Percentiles rank a stretch among this genome's conserved stretches.
These are phyloP conservation scores for Ogataea degrootiae DNA, from an alignment of 805 yeast genomes.

Conservation along the genomic window DNA sequence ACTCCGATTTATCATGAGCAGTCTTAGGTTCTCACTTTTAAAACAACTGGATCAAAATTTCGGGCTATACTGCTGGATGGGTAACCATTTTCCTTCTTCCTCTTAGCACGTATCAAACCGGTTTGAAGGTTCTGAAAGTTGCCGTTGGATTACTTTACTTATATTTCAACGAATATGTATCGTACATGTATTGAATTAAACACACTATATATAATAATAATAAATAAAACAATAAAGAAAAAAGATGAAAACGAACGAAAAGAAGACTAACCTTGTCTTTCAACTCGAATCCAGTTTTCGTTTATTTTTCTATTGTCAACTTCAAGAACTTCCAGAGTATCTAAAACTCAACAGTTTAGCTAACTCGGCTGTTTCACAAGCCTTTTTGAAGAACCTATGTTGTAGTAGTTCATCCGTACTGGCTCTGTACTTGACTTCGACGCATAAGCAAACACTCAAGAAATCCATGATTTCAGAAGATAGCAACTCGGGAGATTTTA, in stretches of 20 bases:
- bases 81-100: too few species aligned
- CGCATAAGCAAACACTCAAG: slow-evolving; percentile 86
- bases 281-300: not conserved
- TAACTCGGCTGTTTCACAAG: slow-evolving; percentile 57
- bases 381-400: slow-evolving; percentile 65
- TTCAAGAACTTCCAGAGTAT: slow-evolving; percentile 6
- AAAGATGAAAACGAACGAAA: not conserved
- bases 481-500: slow-evolving; percentile 75
- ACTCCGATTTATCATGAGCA: not conserved
- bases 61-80: too few species aligned
- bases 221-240: not conserved
- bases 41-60: too few species aligned
- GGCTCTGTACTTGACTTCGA: slow-evolving; percentile 89
- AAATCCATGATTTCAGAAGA: slow-evolving; percentile 79
- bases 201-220: not conserved
- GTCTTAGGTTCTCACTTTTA: not conserved
- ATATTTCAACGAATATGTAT: too few species aligned
- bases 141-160: too few species aligned
- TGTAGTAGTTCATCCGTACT: slow-evolving; percentile 80
- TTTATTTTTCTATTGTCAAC: not conserved
- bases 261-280: not conserved
- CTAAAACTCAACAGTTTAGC: slow-evolving; percentile 46
- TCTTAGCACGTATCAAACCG: too few species aligned
- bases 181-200: not conserved
- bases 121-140: too few species aligned